These are phyloP conservation scores for Pichia rugopelliculosa DNA, from an alignment of 805 yeast genomes.

Conservation along the genomic window DNA sequence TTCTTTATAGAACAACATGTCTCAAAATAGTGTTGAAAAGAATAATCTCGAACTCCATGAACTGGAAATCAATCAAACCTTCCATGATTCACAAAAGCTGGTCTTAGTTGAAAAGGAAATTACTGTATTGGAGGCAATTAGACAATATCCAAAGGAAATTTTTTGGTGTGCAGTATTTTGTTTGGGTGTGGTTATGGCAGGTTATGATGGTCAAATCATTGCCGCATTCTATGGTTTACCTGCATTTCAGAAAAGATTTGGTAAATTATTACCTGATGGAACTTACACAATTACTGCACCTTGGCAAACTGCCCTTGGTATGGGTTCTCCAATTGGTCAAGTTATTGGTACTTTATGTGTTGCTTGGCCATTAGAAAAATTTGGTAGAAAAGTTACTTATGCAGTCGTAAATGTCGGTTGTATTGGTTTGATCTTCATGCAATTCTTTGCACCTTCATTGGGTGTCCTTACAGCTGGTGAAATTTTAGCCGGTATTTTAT, in stretches of 20 bases:
- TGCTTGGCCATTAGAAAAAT: slow-evolving; percentile 34
- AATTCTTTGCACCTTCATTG: slow-evolving; percentile 33
- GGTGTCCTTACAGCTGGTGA: slow-evolving; percentile 37
- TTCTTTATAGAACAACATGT: background rate
- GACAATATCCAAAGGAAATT: slow-evolving; percentile 32
- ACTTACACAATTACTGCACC: slow-evolving; percentile 30
- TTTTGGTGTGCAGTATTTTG: slow-evolving; percentile 34
- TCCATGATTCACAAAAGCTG: slow-evolving; percentile 2
- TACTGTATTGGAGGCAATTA: slow-evolving; percentile 27
- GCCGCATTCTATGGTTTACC: slow-evolving; percentile 23
- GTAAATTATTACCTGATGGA: slow-evolving; percentile 19
- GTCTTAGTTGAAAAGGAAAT: slow-evolving; percentile 15
- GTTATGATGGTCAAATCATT: slow-evolving; percentile 35
- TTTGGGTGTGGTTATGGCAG: slow-evolving; percentile 32
- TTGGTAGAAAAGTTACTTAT: slow-evolving; percentile 36
- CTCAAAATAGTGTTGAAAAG: background rate
- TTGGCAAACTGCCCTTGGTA: slow-evolving; percentile 39
- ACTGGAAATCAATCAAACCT: background rate
- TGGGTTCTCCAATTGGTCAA: slow-evolving; percentile 24
- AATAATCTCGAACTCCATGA: background rate
- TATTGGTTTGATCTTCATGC: slow-evolving; percentile 30
- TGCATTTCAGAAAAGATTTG: slow-evolving; percentile 10
- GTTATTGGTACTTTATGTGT: slow-evolving; percentile 33
- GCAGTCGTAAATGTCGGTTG: slow-evolving; percentile 26
- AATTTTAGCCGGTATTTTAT: slow-evolving; percentile 38